Percentiles rank a stretch among this genome's conserved stretches.
Conservation (phyloP, 192 early-diverging fungal genomes). For the Phlyctochytrium bullatum region DNA sequence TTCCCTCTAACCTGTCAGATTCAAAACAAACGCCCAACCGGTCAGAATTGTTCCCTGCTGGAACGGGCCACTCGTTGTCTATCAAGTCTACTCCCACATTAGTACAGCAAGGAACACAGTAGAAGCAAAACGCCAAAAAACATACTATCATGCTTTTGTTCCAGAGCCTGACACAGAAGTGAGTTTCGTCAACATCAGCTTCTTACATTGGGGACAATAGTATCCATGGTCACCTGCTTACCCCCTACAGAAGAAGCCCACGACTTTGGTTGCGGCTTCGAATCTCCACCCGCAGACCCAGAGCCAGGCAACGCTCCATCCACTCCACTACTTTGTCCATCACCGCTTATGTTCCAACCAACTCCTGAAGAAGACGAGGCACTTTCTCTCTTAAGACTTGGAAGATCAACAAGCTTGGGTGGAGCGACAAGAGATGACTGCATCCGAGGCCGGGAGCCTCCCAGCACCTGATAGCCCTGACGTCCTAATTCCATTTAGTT, state of each 20-base stretch:
- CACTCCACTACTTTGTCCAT: neutral
- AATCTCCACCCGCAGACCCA: neutral
- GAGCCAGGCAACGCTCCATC: neutral
- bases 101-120: too few relatives aligned
- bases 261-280: constrained; percentile 4
- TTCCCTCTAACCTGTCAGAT: too few relatives aligned
- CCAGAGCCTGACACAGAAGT: neutral
- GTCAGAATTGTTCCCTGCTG: neutral
- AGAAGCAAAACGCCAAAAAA: too few relatives aligned
- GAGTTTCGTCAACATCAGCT: neutral
- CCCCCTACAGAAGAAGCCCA: constrained; percentile 4
- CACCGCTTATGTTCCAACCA: neutral
- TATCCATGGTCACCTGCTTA: too few relatives aligned
- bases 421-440: constrained; percentile 30
- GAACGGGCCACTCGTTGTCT: neutral
- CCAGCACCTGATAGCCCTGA: constrained; percentile 11
- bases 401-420: constrained; percentile 25
- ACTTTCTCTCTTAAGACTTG: constrained; percentile 23
- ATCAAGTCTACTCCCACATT: neutral
- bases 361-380: neutral
- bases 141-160: too few relatives aligned
- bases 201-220: too few relatives aligned
- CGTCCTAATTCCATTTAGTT: neutral
- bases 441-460: constrained; percentile 16
- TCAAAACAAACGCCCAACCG: too few relatives aligned